Percentiles rank a stretch among this genome's conserved stretches.
Evolutionary conservation across 306 rosid species (phyloP).

Genomic region (Dalbergia cultrata): DNA sequence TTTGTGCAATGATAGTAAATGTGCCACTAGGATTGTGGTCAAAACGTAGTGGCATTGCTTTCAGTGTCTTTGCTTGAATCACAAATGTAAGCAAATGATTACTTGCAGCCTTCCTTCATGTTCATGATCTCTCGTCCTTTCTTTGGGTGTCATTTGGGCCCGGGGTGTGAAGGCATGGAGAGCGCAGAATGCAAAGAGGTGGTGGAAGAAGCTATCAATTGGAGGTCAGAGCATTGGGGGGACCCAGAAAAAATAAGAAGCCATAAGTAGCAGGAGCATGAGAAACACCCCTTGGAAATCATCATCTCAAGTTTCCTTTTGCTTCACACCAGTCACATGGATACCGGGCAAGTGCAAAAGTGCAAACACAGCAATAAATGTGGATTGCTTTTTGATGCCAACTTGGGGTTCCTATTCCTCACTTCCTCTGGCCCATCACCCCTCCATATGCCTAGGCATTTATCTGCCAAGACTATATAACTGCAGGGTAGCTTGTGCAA

Average conservation of each 20-base stretch:
- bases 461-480: background rate
- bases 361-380: background rate
- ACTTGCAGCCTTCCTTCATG: conserved; percentile 29
- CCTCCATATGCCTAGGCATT: background rate
- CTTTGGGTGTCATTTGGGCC: conserved; percentile 24
- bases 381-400: background rate
- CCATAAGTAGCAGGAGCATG: conserved; percentile 17
- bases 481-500: background rate
- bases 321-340: conserved; percentile 22
- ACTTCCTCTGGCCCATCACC: background rate
- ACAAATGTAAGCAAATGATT: conserved; percentile 46
- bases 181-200: background rate
- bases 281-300: conserved; percentile 34
- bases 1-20: conserved; percentile 28
- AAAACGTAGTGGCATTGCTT: conserved; percentile 40
- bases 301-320: conserved; percentile 31
- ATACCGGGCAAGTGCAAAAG: conserved; percentile 22
- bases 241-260: conserved; percentile 31
- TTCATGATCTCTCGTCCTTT: background rate
- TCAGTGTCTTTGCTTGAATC: conserved; percentile 44
- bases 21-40: conserved; percentile 14
- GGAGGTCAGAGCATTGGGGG: conserved; percentile 30
- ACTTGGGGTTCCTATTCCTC: background rate
- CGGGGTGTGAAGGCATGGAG: background rate
- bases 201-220: background rate